phyloP scores from a whole-genome alignment of 192 early-diverging fungal genomes.

The Cladochytrium replicatum region DNA sequence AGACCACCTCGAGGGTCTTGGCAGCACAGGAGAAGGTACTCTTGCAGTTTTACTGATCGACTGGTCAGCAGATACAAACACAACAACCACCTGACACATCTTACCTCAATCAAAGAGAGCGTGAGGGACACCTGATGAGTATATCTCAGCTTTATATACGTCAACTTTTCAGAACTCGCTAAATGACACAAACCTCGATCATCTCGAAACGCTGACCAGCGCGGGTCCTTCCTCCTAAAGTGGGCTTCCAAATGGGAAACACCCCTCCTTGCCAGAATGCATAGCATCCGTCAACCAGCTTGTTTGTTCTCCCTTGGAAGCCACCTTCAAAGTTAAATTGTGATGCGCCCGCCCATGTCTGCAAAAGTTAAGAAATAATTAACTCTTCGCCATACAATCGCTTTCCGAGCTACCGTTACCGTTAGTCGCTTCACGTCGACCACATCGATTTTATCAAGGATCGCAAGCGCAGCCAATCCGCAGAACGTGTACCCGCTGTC shows the following conservation, averaged over 20 bases:
- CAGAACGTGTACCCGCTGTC: slow-evolving; percentile 96
- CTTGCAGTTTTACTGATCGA: slow-evolving; percentile 59
- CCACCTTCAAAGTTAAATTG: slow-evolving; percentile 92
- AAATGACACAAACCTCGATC: slow-evolving; percentile 9
- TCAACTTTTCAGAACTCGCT: background rate
- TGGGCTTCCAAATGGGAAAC: slow-evolving; percentile 56
- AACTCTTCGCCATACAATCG: background rate
- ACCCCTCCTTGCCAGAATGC: slow-evolving; percentile 89
- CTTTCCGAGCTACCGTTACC: slow-evolving; percentile 20
- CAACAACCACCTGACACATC: too few species aligned
- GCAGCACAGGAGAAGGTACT: slow-evolving; percentile 82
- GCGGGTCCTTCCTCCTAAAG: slow-evolving; percentile 9
- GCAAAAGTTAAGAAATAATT: background rate
- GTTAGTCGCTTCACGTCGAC: slow-evolving; percentile 53
- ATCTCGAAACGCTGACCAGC: slow-evolving; percentile 1
- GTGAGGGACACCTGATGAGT: slow-evolving; percentile 1
- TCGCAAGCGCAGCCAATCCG: slow-evolving; percentile 75
- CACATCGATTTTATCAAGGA: slow-evolving; percentile 54
- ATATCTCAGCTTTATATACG: slow-evolving; percentile 1
- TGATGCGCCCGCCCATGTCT: slow-evolving; percentile 58
- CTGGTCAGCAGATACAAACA: too few species aligned
- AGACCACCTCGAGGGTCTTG: slow-evolving; percentile 72
- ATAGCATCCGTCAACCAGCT: slow-evolving; percentile 97
- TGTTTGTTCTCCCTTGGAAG: slow-evolving; percentile 92
- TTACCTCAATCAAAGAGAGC: slow-evolving; percentile 20